Percentiles rank a stretch among this genome's conserved stretches.
Conservation (phyloP, 306 rosid species). For the Begonia masoniana region DNA sequence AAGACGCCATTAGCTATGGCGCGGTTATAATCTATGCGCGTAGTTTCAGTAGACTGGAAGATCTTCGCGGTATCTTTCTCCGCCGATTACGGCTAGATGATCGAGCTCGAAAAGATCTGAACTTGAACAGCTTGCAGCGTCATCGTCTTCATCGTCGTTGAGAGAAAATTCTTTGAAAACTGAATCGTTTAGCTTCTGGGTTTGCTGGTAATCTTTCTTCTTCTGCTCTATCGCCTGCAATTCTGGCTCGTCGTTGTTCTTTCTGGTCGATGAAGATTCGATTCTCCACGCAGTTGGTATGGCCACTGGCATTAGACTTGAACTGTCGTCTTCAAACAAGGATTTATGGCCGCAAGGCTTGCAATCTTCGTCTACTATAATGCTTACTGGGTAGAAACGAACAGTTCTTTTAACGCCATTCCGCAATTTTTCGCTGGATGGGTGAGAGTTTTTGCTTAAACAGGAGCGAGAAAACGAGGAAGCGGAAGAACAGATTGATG, state of each 20-base stretch:
- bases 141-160: slow-evolving; percentile 20
- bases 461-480: slow-evolving; percentile 79
- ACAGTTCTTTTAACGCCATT: slow-evolving; percentile 57
- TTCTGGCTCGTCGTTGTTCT: slow-evolving; percentile 15
- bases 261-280: slow-evolving; percentile 22
- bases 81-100: slow-evolving; percentile 38
- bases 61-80: slow-evolving; percentile 41
- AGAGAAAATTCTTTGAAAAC: slow-evolving; percentile 12
- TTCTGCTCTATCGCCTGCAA: slow-evolving; percentile 19
- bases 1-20: slow-evolving; percentile 47
- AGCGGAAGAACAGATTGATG: slow-evolving; percentile 55
- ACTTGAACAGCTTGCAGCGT: slow-evolving; percentile 59
- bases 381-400: slow-evolving; percentile 60
- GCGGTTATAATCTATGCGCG: slow-evolving; percentile 45
- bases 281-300: slow-evolving; percentile 57
- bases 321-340: slow-evolving; percentile 28
- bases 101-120: slow-evolving; percentile 95
- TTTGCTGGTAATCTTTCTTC: slow-evolving; percentile 35
- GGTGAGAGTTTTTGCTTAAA: slow-evolving; percentile 56
- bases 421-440: slow-evolving; percentile 31
- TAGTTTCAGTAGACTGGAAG: slow-evolving; percentile 91
- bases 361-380: slow-evolving; percentile 58
- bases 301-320: slow-evolving; percentile 21
- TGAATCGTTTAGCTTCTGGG: slow-evolving; percentile 25
- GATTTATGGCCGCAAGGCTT: slow-evolving; percentile 48